A percentile compares a stretch with the other conserved stretches of the same genome.
phyloP scores from a whole-genome alignment of 768 basidiomycete species.

The Amanita phalloides region DNA sequence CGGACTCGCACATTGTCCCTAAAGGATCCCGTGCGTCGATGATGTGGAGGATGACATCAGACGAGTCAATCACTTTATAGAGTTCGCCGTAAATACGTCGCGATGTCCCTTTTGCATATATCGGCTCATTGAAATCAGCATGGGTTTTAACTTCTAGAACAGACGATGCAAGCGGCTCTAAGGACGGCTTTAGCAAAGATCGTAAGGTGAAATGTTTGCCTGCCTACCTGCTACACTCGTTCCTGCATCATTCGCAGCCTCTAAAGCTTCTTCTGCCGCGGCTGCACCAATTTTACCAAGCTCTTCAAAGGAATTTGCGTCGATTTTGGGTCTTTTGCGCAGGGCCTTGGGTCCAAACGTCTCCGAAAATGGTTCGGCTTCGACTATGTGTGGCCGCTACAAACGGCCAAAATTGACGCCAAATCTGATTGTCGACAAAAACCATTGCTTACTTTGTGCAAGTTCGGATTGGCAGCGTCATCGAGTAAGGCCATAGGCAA shows the following conservation, averaged over 20 bases:
- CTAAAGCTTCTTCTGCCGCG: constrained; percentile 43
- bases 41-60: constrained; percentile 91
- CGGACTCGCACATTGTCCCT: constrained; percentile 91
- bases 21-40: constrained; percentile 93
- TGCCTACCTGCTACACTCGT: constrained; percentile 35
- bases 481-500: constrained; percentile 94
- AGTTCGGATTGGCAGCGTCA: constrained; percentile 73
- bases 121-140: constrained; percentile 78
- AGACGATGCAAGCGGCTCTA: constrained; percentile 40
- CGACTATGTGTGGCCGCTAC: constrained; percentile 86
- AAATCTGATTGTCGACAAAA: constrained; percentile 5
- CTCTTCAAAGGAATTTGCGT: constrained; percentile 90
- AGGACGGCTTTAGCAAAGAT: not conserved
- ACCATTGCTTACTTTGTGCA: constrained; percentile 50
- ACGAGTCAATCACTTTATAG: constrained; percentile 99
- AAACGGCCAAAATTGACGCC: constrained; percentile 5
- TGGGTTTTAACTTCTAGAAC: constrained; percentile 49
- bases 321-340: constrained; percentile 78
- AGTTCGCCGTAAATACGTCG: constrained; percentile 94
- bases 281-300: constrained; percentile 56
- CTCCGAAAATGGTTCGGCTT: constrained; percentile 89
- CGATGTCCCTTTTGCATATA: constrained; percentile 92
- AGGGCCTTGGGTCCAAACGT: constrained; percentile 97
- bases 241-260: constrained; percentile 23
- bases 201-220: not conserved